phyloP scores from a whole-genome alignment of 257 asterid genomes.

The Solanum pinnatisectum region DNA sequence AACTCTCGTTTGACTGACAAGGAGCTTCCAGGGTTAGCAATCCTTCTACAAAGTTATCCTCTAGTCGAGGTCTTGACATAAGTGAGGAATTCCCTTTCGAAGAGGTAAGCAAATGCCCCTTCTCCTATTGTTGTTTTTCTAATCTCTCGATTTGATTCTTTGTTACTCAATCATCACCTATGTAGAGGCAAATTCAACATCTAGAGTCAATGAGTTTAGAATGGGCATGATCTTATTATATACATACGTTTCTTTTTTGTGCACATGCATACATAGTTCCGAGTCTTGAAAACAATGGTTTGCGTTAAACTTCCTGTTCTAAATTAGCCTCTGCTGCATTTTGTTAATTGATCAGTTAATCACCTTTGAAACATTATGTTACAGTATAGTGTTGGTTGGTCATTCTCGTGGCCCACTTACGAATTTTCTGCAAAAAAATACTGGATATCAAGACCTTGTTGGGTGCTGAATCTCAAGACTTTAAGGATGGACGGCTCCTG shows the following conservation, averaged over 20 bases:
- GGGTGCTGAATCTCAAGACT: not conserved
- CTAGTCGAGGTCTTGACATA: not conserved
- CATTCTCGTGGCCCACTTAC: not conserved
- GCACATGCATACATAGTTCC: not conserved
- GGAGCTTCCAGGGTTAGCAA: not conserved
- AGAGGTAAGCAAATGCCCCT: not conserved
- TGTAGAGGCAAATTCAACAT: not conserved
- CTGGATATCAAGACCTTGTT: conserved; percentile 1
- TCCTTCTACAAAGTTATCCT: not conserved
- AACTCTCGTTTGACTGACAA: not conserved
- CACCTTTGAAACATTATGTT: not conserved
- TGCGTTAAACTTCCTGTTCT: not conserved
- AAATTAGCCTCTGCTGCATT: not conserved
- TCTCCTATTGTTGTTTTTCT: not conserved
- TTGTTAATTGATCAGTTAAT: not conserved
- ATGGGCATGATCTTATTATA: not conserved
- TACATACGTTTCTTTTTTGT: not conserved
- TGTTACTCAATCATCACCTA: not conserved
- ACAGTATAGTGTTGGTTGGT: not conserved
- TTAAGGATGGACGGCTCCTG: not conserved
- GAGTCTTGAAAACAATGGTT: not conserved
- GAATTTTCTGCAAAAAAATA: not conserved
- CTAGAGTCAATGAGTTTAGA: not conserved
- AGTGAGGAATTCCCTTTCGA: not conserved
- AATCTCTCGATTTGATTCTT: not conserved